Evolutionary conservation across 2,329 filamentous ascomycete species (phyloP).

Genomic region (Orbilia brochopaga): DNA sequence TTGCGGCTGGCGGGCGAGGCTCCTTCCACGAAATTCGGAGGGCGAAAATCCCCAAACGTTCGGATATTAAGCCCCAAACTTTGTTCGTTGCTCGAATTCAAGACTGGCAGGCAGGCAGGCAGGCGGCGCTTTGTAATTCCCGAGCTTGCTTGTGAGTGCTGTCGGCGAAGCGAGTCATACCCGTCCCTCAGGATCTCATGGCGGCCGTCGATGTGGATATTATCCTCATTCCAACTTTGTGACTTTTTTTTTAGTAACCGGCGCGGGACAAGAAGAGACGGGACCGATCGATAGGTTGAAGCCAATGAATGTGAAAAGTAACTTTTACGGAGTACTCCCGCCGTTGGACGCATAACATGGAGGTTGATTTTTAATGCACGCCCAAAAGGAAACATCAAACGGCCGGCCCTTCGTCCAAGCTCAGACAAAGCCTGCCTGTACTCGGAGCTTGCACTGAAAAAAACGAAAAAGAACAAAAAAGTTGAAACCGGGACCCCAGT

Average conservation of each 20-base stretch:
- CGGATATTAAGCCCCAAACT: constrained; percentile 14
- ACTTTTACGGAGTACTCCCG: constrained; percentile 1
- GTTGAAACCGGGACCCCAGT: constrained; percentile 32
- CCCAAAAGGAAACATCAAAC: constrained; percentile 39
- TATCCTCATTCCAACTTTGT: constrained; percentile 14
- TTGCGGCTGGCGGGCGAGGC: constrained; percentile 27
- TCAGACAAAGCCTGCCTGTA: constrained; percentile 41
- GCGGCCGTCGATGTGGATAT: constrained; percentile 9
- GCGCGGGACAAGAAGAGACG: constrained; percentile 22
- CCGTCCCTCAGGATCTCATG: constrained; percentile 11
- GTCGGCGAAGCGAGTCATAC: constrained; percentile 43
- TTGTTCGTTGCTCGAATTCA: no score
- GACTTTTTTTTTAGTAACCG: no score
- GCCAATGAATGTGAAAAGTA: constrained; percentile 4
- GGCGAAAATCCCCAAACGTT: constrained; percentile 15
- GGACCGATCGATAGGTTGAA: constrained; percentile 7
- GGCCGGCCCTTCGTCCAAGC: constrained; percentile 20
- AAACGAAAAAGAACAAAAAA: constrained; percentile 6
- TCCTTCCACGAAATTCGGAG: constrained; percentile 35
- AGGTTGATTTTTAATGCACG: constrained; percentile 39
- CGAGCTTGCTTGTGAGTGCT: constrained; percentile 32
- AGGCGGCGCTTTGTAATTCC: constrained; percentile 19
- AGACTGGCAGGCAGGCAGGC: not conserved
- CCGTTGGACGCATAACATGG: constrained; percentile 29
- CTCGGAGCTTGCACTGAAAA: constrained; percentile 34